These are phyloP conservation scores for Ganoderma lingzhi DNA, from an alignment of 1,284 basidiomycete genomes.

Conservation along the genomic window DNA sequence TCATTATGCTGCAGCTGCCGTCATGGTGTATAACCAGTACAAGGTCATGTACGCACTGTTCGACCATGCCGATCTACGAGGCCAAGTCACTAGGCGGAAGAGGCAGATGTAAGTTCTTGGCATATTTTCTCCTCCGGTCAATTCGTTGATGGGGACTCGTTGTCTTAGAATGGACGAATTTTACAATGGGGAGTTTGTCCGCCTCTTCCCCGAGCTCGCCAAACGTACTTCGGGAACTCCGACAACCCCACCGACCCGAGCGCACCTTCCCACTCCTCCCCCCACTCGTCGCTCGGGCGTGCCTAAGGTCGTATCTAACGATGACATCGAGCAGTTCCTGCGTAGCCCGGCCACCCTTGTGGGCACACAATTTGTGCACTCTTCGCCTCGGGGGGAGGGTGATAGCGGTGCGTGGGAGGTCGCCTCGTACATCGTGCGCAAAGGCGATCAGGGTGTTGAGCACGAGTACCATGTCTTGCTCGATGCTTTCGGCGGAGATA, in stretches of 20 bases:
- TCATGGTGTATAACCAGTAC: constrained; percentile 19
- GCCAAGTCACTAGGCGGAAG: constrained; percentile 2
- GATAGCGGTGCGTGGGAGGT: constrained; percentile 15
- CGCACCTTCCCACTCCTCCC: constrained; percentile 1
- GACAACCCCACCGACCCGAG: not conserved
- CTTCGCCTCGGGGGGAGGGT: constrained; percentile 15
- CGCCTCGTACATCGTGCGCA: constrained; percentile 20
- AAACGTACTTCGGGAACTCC: not conserved
- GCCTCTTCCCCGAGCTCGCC: constrained; percentile 1
- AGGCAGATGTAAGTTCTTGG: constrained; percentile 1
- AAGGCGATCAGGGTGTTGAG: constrained; percentile 10
- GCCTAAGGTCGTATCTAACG: constrained; percentile 5
- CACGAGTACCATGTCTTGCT: constrained; percentile 19
- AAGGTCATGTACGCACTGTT: constrained; percentile 9
- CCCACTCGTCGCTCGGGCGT: not conserved
- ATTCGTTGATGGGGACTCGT: too few relatives aligned
- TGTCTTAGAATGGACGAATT: constrained; percentile 11
- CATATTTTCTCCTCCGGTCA: not conserved
- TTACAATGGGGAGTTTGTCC: constrained; percentile 1
- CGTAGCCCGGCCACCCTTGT: constrained; percentile 14
- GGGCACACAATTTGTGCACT: constrained; percentile 12
- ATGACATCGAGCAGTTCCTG: constrained; percentile 12
- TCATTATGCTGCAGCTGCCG: constrained; percentile 12
- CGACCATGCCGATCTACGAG: constrained; percentile 13
- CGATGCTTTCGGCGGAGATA: constrained; percentile 11